A percentile compares a stretch with the other conserved stretches of the same genome.
These are phyloP conservation scores for Dipodascus geniculatus DNA, from an alignment of 805 yeast genomes.

Conservation along the genomic window DNA sequence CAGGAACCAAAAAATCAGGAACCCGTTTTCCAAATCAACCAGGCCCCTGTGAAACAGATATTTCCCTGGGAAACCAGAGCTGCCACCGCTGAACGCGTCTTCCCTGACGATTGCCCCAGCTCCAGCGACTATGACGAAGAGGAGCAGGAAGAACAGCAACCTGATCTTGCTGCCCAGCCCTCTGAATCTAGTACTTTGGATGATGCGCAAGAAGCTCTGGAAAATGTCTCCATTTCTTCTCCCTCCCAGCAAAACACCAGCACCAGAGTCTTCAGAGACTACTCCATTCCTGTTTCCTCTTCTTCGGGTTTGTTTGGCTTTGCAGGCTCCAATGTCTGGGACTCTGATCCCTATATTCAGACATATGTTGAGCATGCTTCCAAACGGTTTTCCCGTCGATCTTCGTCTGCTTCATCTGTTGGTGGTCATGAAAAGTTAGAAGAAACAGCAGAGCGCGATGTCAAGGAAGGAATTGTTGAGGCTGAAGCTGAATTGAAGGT, in stretches of 20 bases:
- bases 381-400: neutral
- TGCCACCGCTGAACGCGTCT: constrained; percentile 8
- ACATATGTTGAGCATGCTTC: neutral
- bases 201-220: neutral
- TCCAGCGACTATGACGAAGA: neutral
- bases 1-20: constrained; percentile 3
- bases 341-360: constrained; percentile 4
- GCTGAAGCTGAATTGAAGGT: neutral
- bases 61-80: constrained; percentile 17
- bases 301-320: neutral
- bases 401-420: neutral
- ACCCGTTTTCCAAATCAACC: neutral
- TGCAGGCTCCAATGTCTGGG: constrained; percentile 5
- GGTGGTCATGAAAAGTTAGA: neutral
- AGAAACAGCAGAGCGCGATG: neutral
- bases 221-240: neutral
- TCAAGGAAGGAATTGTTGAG: neutral
- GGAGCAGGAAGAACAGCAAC: neutral
- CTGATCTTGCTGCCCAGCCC: neutral
- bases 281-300: neutral
- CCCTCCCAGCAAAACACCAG: neutral
- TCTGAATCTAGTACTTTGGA: neutral
- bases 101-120: constrained; percentile 6
- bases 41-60: constrained; percentile 1
- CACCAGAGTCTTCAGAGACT: neutral